Conservation (phyloP, 2,329 filamentous ascomycete genomes). For the Cladophialophora carrionii region DNA sequence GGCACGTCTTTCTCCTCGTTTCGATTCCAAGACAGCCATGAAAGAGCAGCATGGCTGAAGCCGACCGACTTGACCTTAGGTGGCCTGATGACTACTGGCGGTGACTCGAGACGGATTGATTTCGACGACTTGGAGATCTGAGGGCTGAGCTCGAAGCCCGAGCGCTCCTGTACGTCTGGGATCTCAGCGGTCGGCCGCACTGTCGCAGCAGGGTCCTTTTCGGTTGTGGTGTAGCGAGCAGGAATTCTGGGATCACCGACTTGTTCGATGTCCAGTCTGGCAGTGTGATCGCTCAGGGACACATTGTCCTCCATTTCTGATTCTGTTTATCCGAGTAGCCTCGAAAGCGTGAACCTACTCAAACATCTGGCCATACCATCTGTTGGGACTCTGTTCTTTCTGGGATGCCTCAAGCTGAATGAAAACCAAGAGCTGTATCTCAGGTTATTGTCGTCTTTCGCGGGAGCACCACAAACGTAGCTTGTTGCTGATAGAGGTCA, state of each 20-base stretch:
- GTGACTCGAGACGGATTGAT: slow-evolving; percentile 21
- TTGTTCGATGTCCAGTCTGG: neutral
- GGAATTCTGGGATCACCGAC: neutral
- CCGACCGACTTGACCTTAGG: slow-evolving; percentile 22
- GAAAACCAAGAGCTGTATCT: neutral
- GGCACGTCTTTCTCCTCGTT: slow-evolving; percentile 25
- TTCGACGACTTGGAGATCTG: slow-evolving; percentile 17
- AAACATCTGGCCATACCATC: too few relatives aligned
- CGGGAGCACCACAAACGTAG: neutral
- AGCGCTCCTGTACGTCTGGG: neutral
- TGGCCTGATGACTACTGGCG: slow-evolving; percentile 23
- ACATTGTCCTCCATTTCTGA: neutral
- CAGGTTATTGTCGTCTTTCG: neutral
- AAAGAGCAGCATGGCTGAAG: slow-evolving; percentile 18
- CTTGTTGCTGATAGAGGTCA: too few relatives aligned
- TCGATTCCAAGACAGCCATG: slow-evolving; percentile 19
- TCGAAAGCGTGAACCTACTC: neutral
- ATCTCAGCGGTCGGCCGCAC: neutral
- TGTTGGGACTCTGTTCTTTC: too few relatives aligned
- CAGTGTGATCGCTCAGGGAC: neutral
- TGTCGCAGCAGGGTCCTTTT: neutral
- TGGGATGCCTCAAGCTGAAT: neutral
- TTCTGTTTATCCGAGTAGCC: neutral
- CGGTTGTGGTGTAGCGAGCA: neutral
- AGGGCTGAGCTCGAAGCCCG: slow-evolving; percentile 3